Conservation (phyloP, 73 alveolate genomes). For the Vitrella brassicaformis region DNA sequence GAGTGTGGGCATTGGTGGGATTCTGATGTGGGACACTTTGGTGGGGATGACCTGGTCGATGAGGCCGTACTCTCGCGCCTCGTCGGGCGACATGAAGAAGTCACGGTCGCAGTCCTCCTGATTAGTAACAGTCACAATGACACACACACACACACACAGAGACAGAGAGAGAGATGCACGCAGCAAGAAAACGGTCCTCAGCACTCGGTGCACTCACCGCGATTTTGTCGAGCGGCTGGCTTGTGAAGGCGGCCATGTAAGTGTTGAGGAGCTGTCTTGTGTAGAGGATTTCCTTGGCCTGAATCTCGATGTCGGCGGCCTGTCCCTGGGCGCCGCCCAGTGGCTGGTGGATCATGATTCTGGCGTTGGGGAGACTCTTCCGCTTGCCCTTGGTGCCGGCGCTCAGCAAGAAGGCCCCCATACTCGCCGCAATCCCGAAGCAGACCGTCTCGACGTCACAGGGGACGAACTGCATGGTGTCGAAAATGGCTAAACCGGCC, state of each 20-base stretch:
- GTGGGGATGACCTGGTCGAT: neutral
- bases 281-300: constrained; percentile 30
- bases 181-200: no score
- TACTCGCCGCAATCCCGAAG: constrained; percentile 34
- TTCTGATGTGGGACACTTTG: neutral
- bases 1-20: neutral
- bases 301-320: constrained; percentile 42
- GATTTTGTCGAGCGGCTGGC: neutral
- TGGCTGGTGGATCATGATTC: constrained; percentile 40
- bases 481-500: constrained; percentile 37
- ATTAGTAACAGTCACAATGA: neutral
- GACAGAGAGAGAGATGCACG: neutral
- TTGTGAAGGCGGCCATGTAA: neutral
- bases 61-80: neutral
- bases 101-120: neutral
- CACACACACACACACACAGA: neutral
- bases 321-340: constrained; percentile 31
- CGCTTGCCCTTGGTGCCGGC: constrained; percentile 43
- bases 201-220: no score
- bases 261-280: constrained; percentile 16
- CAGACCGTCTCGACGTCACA: constrained; percentile 8
- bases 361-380: constrained; percentile 27
- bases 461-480: constrained; percentile 39
- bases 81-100: neutral
- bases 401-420: constrained; percentile 35